phyloP scores from a whole-genome alignment of 495 filamentous ascomycete genomes.

The Collariella sp. region DNA sequence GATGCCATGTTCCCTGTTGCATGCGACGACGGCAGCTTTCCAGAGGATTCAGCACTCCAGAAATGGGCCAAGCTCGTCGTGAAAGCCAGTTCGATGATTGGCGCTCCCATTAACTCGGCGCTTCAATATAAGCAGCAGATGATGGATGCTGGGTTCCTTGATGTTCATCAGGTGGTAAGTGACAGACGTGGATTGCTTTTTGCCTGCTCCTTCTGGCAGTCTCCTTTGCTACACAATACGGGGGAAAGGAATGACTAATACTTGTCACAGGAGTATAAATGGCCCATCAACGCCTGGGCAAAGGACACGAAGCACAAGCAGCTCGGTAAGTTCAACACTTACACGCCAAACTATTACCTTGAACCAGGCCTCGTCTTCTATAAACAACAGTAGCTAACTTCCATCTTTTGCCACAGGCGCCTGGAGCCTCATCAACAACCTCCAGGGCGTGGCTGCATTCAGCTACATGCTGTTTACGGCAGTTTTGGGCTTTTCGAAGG shows the following conservation, averaged over 20 bases:
- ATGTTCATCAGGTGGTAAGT: conserved; percentile 2
- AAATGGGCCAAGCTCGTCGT: conserved; percentile 5
- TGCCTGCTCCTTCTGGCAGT: too few relatives aligned
- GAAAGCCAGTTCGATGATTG: background rate
- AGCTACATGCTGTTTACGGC: conserved; percentile 17
- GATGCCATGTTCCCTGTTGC: background rate
- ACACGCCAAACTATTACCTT: too few relatives aligned
- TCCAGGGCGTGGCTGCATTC: conserved; percentile 11
- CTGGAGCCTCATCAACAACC: conserved; percentile 11
- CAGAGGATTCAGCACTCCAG: background rate
- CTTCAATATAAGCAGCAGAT: conserved; percentile 4
- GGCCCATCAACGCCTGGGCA: conserved; percentile 10
- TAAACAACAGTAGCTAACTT: too few relatives aligned
- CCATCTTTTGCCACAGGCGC: background rate
- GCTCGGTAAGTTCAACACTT: background rate
- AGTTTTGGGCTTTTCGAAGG: background rate
- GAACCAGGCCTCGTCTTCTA: too few relatives aligned
- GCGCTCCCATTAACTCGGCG: background rate
- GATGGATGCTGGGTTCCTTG: conserved; percentile 8
- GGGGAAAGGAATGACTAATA: too few relatives aligned
- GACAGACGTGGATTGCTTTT: too few relatives aligned
- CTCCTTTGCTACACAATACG: too few relatives aligned
- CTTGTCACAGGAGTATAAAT: conserved; percentile 9
- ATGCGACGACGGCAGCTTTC: conserved; percentile 7
- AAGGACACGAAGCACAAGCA: conserved; percentile 11